These are phyloP conservation scores for Dioscorea alata DNA, from an alignment of 106 monocot genomes.

Conservation along the genomic window DNA sequence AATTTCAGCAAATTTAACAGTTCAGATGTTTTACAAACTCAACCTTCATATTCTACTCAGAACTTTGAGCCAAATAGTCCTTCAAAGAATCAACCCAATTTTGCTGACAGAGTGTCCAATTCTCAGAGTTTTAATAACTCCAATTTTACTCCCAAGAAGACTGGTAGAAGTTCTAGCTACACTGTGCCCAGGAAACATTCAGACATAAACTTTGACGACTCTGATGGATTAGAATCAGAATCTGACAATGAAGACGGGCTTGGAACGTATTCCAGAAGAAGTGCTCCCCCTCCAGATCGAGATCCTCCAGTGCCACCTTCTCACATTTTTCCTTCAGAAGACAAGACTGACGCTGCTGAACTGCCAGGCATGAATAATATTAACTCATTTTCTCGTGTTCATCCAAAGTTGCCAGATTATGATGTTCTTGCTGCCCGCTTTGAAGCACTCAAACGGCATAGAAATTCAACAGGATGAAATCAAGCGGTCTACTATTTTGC, in stretches of 20 bases:
- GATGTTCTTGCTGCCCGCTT: constrained; percentile 71
- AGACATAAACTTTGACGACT: constrained; percentile 81
- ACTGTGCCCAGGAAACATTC: constrained; percentile 12
- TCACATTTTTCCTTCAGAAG: constrained; percentile 1
- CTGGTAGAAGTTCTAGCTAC: constrained; percentile 26
- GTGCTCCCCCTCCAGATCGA: constrained; percentile 30
- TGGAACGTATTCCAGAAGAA: neutral
- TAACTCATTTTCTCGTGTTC: constrained; percentile 39
- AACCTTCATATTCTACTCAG: constrained; percentile 4
- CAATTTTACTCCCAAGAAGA: constrained; percentile 18
- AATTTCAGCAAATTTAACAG: neutral
- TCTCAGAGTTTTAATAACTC: constrained; percentile 25
- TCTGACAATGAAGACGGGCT: constrained; percentile 22
- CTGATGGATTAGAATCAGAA: constrained; percentile 65
- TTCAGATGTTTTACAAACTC: neutral
- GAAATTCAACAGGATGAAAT: constrained; percentile 2
- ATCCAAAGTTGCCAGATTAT: constrained; percentile 90
- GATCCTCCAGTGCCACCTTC: constrained; percentile 14
- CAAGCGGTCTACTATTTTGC: neutral
- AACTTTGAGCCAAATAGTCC: constrained; percentile 2
- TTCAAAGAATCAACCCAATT: constrained; percentile 6
- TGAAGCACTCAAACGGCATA: constrained; percentile 54
- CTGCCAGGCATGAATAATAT: neutral
- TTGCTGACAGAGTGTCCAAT: constrained; percentile 4
- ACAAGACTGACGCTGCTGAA: neutral